These are phyloP conservation scores for Penium margaritaceum DNA, from an alignment of 139 green algal species.

Conservation along the genomic window DNA sequence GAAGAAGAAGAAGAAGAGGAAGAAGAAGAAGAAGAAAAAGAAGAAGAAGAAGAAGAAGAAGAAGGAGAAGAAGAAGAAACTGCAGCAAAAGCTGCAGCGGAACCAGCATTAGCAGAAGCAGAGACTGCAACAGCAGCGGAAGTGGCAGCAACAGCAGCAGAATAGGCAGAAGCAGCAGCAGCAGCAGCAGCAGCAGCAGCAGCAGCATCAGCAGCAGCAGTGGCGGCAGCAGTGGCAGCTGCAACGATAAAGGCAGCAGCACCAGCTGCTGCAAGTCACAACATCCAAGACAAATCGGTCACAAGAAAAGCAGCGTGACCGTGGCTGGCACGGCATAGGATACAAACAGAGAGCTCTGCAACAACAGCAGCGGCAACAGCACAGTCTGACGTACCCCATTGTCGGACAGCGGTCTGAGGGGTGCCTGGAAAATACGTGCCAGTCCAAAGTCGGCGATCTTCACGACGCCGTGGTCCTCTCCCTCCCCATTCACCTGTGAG, in stretches of 20 bases:
- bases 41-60: neutral
- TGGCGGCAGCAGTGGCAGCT: neutral
- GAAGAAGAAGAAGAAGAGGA: neutral
- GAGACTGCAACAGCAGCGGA: neutral
- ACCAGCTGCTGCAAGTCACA: neutral
- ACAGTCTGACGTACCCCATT: too few relatives aligned
- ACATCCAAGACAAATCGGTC: too few relatives aligned
- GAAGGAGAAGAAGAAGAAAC: neutral
- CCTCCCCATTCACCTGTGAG: slow-evolving; percentile 41
- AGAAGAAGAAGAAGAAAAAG: neutral
- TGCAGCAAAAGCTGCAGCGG: neutral
- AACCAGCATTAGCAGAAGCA: too few relatives aligned
- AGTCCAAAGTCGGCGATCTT: slow-evolving; percentile 58
- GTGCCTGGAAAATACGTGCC: slow-evolving; percentile 48
- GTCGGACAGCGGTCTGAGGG: slow-evolving; percentile 41
- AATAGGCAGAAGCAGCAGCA: neutral
- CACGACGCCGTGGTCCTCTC: slow-evolving; percentile 45
- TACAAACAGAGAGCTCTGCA: too few relatives aligned
- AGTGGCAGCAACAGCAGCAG: neutral
- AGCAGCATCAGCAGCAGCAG: neutral
- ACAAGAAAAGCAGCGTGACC: too few relatives aligned
- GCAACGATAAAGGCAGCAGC: neutral
- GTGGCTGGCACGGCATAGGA: too few relatives aligned
- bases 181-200: neutral
- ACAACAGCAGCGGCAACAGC: too few relatives aligned